Base-by-base conservation (phyloP, 208 protist species). In the Naegleria fowleri region DNA sequence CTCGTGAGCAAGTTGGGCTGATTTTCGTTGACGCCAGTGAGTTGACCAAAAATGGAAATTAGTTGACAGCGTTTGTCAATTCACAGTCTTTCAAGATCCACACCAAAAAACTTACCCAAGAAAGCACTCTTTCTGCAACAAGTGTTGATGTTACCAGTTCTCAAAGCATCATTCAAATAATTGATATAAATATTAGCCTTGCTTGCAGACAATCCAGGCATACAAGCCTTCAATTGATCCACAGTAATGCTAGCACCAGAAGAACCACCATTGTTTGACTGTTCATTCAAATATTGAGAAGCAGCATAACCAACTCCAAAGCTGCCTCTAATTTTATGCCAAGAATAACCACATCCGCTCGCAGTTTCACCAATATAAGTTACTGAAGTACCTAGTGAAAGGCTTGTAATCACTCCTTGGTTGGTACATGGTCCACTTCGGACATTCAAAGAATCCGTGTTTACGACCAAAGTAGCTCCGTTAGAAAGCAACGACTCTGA, bases 1-100 rank as follows among this genome's bases (percentile, higher is more conserved):
- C 52, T 92, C 91, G 84, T 92, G 91, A 55, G 40, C 52, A 15
- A 88, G n/a, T 91, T 92, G 91, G n/a, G 91, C 89, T 29, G 7
- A 48, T 48, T 1, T 48, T 48, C 43, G 7, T n/a, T n/a, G n/a
- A 84, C 9, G 22, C 90, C 90, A 19, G 85, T 38, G 40, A 52
- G 40, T n/a, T n/a, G 19, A 29, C 43, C 43, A 48, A 48, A 48
- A 48, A 48, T 48, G 43, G 43, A 48, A 48, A 48, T 48, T 9
- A 48, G 43, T 48, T 48, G 43, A 48, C 43, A 48, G n/a, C n/a
- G n/a, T n/a, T n/a, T n/a, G n/a, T n/a, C n/a, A n/a, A n/a, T n/a
- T n/a, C n/a, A n/a, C n/a, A n/a, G n/a, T n/a, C n/a, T n/a, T n/a
- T n/a, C n/a, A n/a, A n/a, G n/a, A n/a, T n/a, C n/a, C n/a, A n/a